Conservation (phyloP, 2,329 filamentous ascomycete genomes). For the Colletotrichum orchidophilum region DNA sequence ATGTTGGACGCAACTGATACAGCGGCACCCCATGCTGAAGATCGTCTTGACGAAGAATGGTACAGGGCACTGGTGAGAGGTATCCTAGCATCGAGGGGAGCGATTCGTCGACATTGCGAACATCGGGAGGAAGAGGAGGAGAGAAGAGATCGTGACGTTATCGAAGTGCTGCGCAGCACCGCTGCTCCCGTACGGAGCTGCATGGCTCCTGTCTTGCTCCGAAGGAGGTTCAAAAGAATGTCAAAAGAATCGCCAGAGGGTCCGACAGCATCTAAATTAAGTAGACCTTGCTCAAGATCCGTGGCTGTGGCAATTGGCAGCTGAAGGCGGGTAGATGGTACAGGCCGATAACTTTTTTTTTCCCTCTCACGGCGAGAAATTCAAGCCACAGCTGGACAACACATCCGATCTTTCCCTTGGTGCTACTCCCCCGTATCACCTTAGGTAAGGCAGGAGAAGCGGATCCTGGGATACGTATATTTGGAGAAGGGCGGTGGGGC, state of each 20-base stretch:
- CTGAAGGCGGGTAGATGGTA: slow-evolving; percentile 8
- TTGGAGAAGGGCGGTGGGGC: not conserved
- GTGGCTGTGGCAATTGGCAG: slow-evolving; percentile 24
- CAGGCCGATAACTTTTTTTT: slow-evolving; percentile 29
- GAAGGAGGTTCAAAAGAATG: slow-evolving; percentile 19
- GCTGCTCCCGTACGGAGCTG: slow-evolving; percentile 64
- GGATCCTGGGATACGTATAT: not conserved
- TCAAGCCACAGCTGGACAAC: not conserved
- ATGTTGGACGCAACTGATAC: slow-evolving; percentile 77
- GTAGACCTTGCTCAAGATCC: not conserved
- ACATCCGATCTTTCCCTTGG: slow-evolving; percentile 8
- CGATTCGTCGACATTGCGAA: slow-evolving; percentile 46
- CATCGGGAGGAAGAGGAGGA: slow-evolving; percentile 39
- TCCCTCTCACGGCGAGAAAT: not conserved
- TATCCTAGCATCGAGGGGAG: slow-evolving; percentile 45
- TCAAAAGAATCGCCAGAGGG: not conserved
- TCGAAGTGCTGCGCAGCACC: slow-evolving; percentile 53
- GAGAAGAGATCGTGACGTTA: slow-evolving; percentile 32
- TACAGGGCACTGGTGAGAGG: slow-evolving; percentile 46
- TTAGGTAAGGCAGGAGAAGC: slow-evolving; percentile 20
- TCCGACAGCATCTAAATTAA: slow-evolving; percentile 1
- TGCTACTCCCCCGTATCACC: not conserved
- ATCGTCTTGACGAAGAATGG: slow-evolving; percentile 55
- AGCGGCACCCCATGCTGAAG: slow-evolving; percentile 80
- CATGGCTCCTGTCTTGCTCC: slow-evolving; percentile 50